Evolutionary conservation across 768 basidiomycete genomes (phyloP).

Genomic region (Lentinula guzmanii): DNA sequence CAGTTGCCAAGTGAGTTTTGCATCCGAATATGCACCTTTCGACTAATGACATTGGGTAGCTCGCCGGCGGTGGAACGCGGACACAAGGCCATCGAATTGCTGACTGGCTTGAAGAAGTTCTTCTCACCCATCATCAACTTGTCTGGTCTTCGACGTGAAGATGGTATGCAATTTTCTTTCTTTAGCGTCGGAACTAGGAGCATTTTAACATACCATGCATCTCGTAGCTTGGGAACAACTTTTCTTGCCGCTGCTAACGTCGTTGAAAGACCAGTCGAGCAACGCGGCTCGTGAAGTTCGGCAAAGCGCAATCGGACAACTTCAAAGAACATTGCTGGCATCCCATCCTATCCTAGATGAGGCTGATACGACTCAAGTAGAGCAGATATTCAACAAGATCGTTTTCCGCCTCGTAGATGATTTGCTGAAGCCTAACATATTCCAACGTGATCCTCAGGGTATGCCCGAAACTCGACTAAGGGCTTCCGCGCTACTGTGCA

Average conservation of each 20-base stretch:
- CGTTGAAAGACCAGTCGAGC: constrained; percentile 74
- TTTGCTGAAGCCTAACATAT: constrained; percentile 77
- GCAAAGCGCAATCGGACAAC: constrained; percentile 68
- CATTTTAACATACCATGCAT: not conserved
- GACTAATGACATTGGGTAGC: constrained; percentile 26
- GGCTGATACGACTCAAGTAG: constrained; percentile 55
- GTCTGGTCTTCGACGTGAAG: constrained; percentile 30
- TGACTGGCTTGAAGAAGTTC: constrained; percentile 66
- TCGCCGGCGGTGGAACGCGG: constrained; percentile 79
- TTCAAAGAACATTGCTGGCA: constrained; percentile 82
- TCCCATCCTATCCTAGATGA: constrained; percentile 61
- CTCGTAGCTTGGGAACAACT: constrained; percentile 66
- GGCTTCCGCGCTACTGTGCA: constrained; percentile 87
- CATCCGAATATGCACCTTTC: not conserved
- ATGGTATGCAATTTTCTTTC: constrained; percentile 27
- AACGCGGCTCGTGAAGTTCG: constrained; percentile 83
- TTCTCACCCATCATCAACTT: constrained; percentile 54
- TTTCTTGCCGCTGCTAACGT: constrained; percentile 67
- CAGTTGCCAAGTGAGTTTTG: constrained; percentile 41
- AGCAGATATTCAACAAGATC: constrained; percentile 83
- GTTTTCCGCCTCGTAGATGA: constrained; percentile 92
- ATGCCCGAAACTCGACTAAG: constrained; percentile 89
- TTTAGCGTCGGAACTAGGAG: not conserved
- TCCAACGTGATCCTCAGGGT: constrained; percentile 72
- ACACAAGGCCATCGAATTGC: constrained; percentile 72